Percentiles rank a stretch among this genome's conserved stretches.
These are phyloP conservation scores for Debaryomyces subglobosus DNA, from an alignment of 1,139 yeast species.

Conservation along the genomic window DNA sequence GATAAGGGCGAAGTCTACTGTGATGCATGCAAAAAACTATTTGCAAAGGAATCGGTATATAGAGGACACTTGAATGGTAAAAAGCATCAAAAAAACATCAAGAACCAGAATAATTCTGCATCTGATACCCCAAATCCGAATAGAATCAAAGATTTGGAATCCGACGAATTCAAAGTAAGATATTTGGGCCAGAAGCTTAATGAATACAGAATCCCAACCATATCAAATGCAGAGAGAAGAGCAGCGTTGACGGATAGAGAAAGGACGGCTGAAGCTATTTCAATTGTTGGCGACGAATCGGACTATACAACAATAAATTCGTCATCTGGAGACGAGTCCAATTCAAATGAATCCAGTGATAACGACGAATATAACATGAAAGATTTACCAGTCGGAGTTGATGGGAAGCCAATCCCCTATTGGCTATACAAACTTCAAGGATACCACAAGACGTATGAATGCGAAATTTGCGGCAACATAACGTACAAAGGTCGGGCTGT, in stretches of 20 bases:
- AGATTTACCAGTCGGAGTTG: constrained; percentile 79
- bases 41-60: constrained; percentile 68
- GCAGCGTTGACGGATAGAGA: constrained; percentile 78
- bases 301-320: constrained; percentile 35
- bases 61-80: constrained; percentile 74
- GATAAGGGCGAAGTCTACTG: constrained; percentile 56
- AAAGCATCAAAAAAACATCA: constrained; percentile 63
- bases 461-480: constrained; percentile 87
- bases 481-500: constrained; percentile 73
- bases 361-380: constrained; percentile 34
- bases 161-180: constrained; percentile 37
- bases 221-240: constrained; percentile 64
- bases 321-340: constrained; percentile 39
- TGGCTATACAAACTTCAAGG: constrained; percentile 95
- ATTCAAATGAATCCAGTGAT: constrained; percentile 20
- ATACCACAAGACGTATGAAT: constrained; percentile 66
- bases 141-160: constrained; percentile 2
- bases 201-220: constrained; percentile 51
- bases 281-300: constrained; percentile 37
- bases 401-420: constrained; percentile 89
- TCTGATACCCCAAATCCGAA: constrained; percentile 9
- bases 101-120: constrained; percentile 10
- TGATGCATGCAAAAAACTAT: constrained; percentile 62
- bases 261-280: constrained; percentile 51
- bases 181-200: constrained; percentile 36